These are phyloP conservation scores for Turnera subulata DNA, from an alignment of 345 rosid genomes.

Conservation along the genomic window DNA sequence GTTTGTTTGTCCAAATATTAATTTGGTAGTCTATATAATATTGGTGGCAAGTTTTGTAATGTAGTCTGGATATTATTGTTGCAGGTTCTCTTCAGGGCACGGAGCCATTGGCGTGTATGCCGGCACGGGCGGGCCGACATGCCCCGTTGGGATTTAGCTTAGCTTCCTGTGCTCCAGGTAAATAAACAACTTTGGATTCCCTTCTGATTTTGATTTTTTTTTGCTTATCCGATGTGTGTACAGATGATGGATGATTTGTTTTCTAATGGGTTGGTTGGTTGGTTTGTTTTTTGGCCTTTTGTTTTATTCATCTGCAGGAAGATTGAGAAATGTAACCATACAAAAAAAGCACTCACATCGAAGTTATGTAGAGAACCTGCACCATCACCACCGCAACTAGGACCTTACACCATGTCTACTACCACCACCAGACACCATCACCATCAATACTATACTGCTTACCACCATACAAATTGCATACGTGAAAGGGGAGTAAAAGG, in stretches of 20 bases:
- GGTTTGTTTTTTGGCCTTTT: constrained; percentile 5
- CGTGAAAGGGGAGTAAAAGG: constrained; percentile 33
- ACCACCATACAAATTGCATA: constrained; percentile 50
- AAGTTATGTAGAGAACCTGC: too few species aligned
- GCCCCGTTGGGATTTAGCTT: constrained; percentile 86
- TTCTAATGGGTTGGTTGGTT: constrained; percentile 1
- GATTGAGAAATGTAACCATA: constrained; percentile 30
- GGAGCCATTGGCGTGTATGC: constrained; percentile 61
- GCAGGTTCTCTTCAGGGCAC: constrained; percentile 60
- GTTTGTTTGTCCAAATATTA: too few species aligned
- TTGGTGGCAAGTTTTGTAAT: too few species aligned
- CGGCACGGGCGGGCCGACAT: constrained; percentile 73
- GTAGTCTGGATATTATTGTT: too few species aligned
- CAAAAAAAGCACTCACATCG: background rate
- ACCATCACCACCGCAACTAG: constrained; percentile 15
- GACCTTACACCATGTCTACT: background rate
- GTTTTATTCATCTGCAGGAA: constrained; percentile 28
- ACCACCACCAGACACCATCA: background rate
- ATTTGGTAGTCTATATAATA: too few species aligned
- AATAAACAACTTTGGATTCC: constrained; percentile 24
- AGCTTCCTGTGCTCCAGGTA: constrained; percentile 33
- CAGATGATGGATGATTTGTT: background rate
- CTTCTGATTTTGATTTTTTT: background rate
- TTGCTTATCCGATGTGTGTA: background rate
- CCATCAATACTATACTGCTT: constrained; percentile 29